Percentiles rank a stretch among this genome's conserved stretches.
phyloP scores from a whole-genome alignment of 1,284 basidiomycete species.

The Paramarasmius palmivorus region DNA sequence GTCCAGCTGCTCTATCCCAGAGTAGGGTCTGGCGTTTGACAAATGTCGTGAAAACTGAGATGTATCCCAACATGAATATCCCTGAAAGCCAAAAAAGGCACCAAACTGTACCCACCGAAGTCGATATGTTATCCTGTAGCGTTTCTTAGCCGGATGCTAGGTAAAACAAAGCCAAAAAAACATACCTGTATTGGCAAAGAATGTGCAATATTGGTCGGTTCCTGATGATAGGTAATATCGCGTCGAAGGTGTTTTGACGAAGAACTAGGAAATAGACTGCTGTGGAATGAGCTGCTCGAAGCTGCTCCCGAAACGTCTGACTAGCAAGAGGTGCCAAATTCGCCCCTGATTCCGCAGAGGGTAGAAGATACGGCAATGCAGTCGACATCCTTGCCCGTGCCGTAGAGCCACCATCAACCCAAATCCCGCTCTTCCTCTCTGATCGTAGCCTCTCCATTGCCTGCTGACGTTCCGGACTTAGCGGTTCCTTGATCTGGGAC shows the following conservation, averaged over 20 bases:
- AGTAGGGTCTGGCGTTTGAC: not conserved
- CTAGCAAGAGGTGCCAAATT: constrained; percentile 23
- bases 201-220: not conserved
- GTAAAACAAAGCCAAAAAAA: not conserved
- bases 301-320: constrained; percentile 22
- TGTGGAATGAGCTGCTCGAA: constrained; percentile 13
- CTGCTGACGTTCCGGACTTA: constrained; percentile 13
- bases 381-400: not conserved
- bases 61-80: not conserved
- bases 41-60: not conserved
- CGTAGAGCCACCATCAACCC: no score
- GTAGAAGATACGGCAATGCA: not conserved
- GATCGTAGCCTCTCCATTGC: constrained; percentile 9
- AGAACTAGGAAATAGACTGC: constrained; percentile 9
- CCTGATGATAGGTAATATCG: not conserved
- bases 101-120: not conserved
- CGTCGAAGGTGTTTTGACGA: constrained; percentile 7
- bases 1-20: not conserved
- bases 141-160: no score
- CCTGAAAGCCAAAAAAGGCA: not conserved
- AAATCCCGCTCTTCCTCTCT: not conserved
- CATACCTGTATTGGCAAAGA: not conserved
- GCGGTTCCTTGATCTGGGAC: constrained; percentile 29
- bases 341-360: not conserved
- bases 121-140: not conserved